Evolutionary conservation across 208 protist genomes (phyloP).

Genomic region (Trypanosoma caninum): DNA sequence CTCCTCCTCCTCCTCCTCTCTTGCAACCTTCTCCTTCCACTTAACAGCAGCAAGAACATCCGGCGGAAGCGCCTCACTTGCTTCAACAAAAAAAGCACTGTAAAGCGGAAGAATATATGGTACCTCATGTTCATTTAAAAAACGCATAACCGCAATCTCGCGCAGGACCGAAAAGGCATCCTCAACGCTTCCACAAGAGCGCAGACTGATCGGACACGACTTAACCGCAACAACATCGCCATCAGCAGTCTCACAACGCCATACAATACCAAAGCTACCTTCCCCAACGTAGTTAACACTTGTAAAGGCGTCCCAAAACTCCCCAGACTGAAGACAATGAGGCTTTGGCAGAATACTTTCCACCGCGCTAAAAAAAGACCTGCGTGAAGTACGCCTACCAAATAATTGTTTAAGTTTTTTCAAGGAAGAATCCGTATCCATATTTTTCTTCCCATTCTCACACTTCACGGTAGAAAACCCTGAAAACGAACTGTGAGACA

Average conservation of each 20-base stretch:
- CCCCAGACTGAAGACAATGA: slow-evolving; percentile 48
- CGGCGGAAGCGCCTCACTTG: slow-evolving; percentile 61
- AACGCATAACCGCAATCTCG: slow-evolving; percentile 82
- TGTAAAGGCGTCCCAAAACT: slow-evolving; percentile 78
- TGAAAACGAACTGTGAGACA: slow-evolving; percentile 9
- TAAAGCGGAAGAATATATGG: slow-evolving; percentile 83
- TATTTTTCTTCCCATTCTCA: neutral
- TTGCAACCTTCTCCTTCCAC: slow-evolving; percentile 13
- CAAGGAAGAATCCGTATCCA: slow-evolving; percentile 21
- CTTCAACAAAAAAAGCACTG: slow-evolving; percentile 68
- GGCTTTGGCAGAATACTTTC: slow-evolving; percentile 45
- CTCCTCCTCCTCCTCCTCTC: slow-evolving; percentile 32
- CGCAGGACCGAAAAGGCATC: slow-evolving; percentile 74
- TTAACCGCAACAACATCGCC: slow-evolving; percentile 85
- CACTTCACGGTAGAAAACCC: neutral
- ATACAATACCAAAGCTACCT: slow-evolving; percentile 88
- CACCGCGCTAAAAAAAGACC: slow-evolving; percentile 46
- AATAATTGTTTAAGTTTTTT: slow-evolving; percentile 52
- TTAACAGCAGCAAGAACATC: slow-evolving; percentile 27
- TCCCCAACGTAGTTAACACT: slow-evolving; percentile 71
- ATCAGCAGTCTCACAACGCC: slow-evolving; percentile 63
- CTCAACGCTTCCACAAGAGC: slow-evolving; percentile 56
- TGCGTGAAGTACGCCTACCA: slow-evolving; percentile 38
- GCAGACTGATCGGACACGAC: slow-evolving; percentile 67
- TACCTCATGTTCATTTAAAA: slow-evolving; percentile 72